Base-by-base conservation (phyloP, 176 grass and related monocot species). In the maize (Zea mays) region DNA sequence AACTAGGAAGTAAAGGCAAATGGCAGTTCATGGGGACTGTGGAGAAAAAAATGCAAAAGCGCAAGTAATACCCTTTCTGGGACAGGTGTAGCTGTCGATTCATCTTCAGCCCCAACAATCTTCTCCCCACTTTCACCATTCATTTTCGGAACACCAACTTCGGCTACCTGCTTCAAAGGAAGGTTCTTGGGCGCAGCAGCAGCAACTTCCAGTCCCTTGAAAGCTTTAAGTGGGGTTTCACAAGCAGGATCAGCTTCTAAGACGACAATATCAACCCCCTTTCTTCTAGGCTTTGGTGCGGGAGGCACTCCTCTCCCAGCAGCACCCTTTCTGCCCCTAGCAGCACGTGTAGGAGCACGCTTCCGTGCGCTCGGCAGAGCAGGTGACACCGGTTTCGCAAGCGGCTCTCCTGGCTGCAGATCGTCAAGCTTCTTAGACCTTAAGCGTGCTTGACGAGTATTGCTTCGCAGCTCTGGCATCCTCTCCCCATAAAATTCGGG, bases 381-480 rank as follows among this genome's bases (percentile, higher is more conserved):
- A 86, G 91, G 82, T 4, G 43, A 51, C 17, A 4, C 76, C 6
- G 76, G 80, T 59, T 84, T 93, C 20, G 8, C 77, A 74, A 65
- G 75, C 43, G 65, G 84, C 62, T 82, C 81, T 64, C 71, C 75
- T 41, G 38, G 58, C 71, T 77, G 63, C 48, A 77, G 79, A 12
- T 90, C 67, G 46, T 85, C 79, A 6, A 69, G 86, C 66, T 90
- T 91, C 76, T 81, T 88, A 51, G 91, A 93, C 73, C 76, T 90
- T 61, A 93, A 48, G 19, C 84, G 88, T 33, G 88, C 88, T 91
- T 93, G 94, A 17, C 88, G 88, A 79, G 79, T 79, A 76, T 88
- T 92, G 84, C 91, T 93, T 84, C 91, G 84, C 86, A 93, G 84
- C 66, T 90, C 72, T 85, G 91, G 89, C 94, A 97, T 97, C 79